Base-by-base conservation (phyloP, 345 rosid species). In the Populus nigra region DNA sequence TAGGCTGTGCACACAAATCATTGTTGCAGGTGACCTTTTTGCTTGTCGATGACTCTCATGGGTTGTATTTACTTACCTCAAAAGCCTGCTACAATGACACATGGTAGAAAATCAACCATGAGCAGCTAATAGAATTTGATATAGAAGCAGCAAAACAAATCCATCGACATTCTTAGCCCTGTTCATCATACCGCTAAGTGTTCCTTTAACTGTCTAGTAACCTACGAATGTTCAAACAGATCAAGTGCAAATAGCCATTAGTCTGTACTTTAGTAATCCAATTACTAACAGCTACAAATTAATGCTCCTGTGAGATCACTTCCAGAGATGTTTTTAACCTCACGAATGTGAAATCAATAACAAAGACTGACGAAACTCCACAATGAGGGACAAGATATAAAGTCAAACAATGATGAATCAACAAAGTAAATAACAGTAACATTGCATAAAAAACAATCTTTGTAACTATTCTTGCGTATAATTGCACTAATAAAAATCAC, bases 11-110 rank as follows among this genome's bases (percentile, higher is more conserved):
- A 79, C 94, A 93, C 74, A 91, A 85, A 81, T 83, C 84, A 76
- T 86, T 89, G 83, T 90, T 88, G 84, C 97, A 93, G 57, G 93
- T 87, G 71, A 95, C 98, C 76, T 84, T 91, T 85, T 87, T 85
- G 85, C 91, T 89, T 8, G 96, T 95, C 3, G 79, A 84, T 22
- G 98, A 95, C n/a, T 74, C 76, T 79, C 84, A 87, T 9, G 93
- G 99, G 61, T 88, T 83, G 78, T 92, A 91, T 45, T 89, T 91
- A 84, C 90, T 86, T 38, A 93, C 92, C 65, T 86, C 88, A 75
- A 91, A 90, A 71, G 89, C 94, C 99, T 92, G 88, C 72, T 53
- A 75, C 61, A 67, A 38, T 62, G 27, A 62, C 3, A 77, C 29
- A 80, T 20, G 13, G 65, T 62, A 39, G 35, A 68, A 73, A 66